Base-by-base conservation (phyloP, 2,329 filamentous ascomycete genomes). In the Pseudocercospora macadamiae region DNA sequence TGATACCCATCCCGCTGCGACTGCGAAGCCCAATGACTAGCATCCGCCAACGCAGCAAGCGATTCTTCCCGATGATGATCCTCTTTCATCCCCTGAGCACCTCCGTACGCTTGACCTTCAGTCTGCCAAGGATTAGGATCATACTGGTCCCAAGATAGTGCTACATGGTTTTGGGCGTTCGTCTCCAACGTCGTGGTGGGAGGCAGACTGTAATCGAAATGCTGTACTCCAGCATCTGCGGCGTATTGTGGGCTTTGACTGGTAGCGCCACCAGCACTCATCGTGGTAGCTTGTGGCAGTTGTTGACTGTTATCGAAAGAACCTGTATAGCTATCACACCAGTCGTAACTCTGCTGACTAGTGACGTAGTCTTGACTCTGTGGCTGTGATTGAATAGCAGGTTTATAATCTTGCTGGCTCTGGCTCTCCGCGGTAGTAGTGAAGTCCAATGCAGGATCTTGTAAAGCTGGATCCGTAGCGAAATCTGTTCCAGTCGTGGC, bases 391-490 rank as follows among this genome's bases (percentile, higher is more conserved):
- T 45, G 14, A 45, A 10, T 4, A 45, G n/a, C n/a, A n/a, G n/a
- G n/a, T 10, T 23, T 45, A 58, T 10, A 39, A 21, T n/a, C n/a
- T n/a, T 52, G 57, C 39, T 55, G 57, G 19, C 25, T 39, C 28
- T 45, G 55, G 14, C 23, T 28, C 23, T 53, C 21, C 16, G 51
- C 37, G n/a, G 47, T 30, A 21, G 26, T 36, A 6, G 36, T 25
- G 12, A 55, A 68, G 18, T 32, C 6, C 28, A 32, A 32, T 32
- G 28, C 28, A 32, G 28, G 12, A 12, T 64, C 59, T n/a, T 68
- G 64, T 16, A 68, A 36, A 19, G 62, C 59, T 9, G 67, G 64
- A 55, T 70, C 67, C 8, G 66, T 54, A 5, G 51, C 57, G 19
- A 67, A 67, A 23, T 64, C 61, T 3, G 61, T 30, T 10, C 42